These are phyloP conservation scores for Alloteropsis semialata DNA, from an alignment of 176 grass and related monocot species.

Conservation along the genomic window DNA sequence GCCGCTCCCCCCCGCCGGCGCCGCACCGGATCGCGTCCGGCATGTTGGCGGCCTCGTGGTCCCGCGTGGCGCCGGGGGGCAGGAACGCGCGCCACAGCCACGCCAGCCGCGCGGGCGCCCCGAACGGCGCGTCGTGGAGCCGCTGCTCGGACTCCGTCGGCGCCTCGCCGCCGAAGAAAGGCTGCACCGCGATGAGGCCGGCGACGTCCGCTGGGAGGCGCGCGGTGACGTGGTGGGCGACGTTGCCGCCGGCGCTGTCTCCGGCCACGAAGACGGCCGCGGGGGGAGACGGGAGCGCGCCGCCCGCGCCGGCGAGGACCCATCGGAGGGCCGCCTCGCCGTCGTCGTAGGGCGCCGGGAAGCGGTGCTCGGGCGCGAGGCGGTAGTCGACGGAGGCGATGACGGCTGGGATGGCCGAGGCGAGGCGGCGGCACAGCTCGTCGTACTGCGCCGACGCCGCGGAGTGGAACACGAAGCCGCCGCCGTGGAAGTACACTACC, in stretches of 20 bases:
- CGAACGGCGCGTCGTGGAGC: conserved; percentile 32
- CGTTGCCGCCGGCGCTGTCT: conserved; percentile 59
- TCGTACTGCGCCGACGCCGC: conserved; percentile 23
- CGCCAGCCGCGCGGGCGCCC: neutral
- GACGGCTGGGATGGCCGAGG: conserved; percentile 15
- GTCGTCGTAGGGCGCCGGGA: conserved; percentile 46
- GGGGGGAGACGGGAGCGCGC: conserved; percentile 5
- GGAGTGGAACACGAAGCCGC: conserved; percentile 47
- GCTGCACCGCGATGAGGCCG: conserved; percentile 40
- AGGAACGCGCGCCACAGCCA: conserved; percentile 62
- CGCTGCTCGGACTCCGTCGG: conserved; percentile 31
- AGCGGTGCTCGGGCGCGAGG: conserved; percentile 40
- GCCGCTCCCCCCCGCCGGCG: neutral
- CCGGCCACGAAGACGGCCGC: conserved; percentile 45
- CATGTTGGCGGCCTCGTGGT: conserved; percentile 56
- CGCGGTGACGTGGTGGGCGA: conserved; percentile 50
- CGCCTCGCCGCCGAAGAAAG: conserved; percentile 53
- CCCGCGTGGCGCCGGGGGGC: conserved; percentile 35
- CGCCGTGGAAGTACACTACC: conserved; percentile 57
- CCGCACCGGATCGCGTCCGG: conserved; percentile 12
- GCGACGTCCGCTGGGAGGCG: neutral
- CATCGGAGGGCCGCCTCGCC: conserved; percentile 40
- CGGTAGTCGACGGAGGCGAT: conserved; percentile 50
- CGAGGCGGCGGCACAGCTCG: conserved; percentile 37
- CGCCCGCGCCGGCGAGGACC: conserved; percentile 23